These are phyloP conservation scores for Oryza coarctata DNA, from an alignment of 176 grass and related monocot genomes.

Conservation along the genomic window DNA sequence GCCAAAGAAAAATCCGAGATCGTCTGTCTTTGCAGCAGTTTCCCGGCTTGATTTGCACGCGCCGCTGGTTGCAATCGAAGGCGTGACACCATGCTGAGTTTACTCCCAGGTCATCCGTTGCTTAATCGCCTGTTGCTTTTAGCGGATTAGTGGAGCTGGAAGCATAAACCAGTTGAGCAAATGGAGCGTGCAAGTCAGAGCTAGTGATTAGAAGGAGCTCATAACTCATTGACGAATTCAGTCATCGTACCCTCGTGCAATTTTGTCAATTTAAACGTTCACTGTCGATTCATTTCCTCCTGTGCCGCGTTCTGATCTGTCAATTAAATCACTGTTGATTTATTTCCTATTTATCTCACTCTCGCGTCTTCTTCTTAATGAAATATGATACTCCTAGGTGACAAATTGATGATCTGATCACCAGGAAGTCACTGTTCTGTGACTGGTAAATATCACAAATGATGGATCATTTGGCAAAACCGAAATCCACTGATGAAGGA, in stretches of 20 bases:
- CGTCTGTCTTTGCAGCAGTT: neutral
- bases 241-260: neutral
- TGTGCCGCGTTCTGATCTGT: neutral
- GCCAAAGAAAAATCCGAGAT: neutral
- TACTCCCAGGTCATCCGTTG: conserved; percentile 11
- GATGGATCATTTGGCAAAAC: neutral
- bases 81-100: conserved; percentile 33
- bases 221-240: neutral
- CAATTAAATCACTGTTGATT: neutral
- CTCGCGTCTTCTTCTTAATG: neutral
- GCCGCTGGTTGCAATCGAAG: neutral
- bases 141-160: conserved; percentile 5
- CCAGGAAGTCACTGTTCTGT: neutral
- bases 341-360: no score
- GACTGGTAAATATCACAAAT: neutral
- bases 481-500: neutral
- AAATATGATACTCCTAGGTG: no score
- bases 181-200: neutral
- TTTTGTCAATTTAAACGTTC: neutral
- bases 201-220: conserved; percentile 3
- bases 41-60: neutral
- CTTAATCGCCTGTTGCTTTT: neutral
- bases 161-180: neutral
- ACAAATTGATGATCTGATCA: neutral
- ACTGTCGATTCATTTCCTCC: neutral